Conservation (phyloP, 306 rosid genomes). For the Pyrus bretschneideri region DNA sequence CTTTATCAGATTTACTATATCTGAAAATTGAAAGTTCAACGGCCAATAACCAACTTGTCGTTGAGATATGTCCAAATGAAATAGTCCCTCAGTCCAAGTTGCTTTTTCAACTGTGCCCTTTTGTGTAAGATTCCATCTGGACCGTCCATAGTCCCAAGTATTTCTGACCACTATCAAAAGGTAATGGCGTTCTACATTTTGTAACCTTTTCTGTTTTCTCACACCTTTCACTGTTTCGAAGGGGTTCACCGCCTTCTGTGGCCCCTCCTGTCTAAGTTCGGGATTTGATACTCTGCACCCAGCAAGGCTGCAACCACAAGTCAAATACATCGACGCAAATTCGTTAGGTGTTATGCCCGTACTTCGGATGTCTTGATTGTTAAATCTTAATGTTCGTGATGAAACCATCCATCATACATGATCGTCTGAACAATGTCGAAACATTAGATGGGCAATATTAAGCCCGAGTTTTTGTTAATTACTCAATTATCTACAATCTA, state of each 20-base stretch:
- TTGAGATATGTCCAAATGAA: constrained; percentile 19
- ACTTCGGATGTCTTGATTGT: too few species aligned
- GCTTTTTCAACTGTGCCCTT: constrained; percentile 3
- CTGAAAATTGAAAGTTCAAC: constrained; percentile 25
- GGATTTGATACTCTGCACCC: constrained; percentile 24
- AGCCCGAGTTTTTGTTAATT: too few species aligned
- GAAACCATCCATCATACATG: neutral
- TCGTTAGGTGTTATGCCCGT: too few species aligned
- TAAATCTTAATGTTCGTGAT: too few species aligned
- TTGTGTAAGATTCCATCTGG: constrained; percentile 10
- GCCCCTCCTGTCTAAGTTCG: neutral
- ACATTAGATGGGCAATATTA: neutral
- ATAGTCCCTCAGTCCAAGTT: constrained; percentile 5
- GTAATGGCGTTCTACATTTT: constrained; percentile 18
- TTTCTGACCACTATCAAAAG: neutral
- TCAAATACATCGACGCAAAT: too few species aligned
- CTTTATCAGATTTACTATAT: neutral
- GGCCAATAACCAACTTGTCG: constrained; percentile 49
- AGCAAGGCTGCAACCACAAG: neutral
- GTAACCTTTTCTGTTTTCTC: constrained; percentile 25
- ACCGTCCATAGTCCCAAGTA: constrained; percentile 23
- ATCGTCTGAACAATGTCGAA: too few species aligned
- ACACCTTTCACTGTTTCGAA: constrained; percentile 26
- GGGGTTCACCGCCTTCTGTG: constrained; percentile 1
- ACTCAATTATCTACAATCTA: neutral